Conservation (phyloP, 768 basidiomycete species). For the Russula ochroleuca region DNA sequence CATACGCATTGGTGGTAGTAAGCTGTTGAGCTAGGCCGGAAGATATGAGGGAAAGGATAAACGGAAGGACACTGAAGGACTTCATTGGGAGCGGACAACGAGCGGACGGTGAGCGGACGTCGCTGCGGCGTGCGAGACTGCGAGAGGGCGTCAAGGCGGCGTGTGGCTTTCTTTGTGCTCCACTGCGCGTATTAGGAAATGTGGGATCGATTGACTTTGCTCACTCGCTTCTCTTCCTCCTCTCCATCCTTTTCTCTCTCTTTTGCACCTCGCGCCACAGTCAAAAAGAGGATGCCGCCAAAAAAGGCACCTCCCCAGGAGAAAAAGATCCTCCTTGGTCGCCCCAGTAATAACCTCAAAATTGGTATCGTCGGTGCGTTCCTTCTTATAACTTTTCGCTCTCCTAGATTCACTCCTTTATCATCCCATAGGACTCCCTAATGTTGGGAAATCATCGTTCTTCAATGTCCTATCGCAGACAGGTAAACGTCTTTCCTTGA, state of each 20-base stretch:
- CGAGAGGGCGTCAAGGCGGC: too few relatives aligned
- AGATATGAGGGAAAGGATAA: slow-evolving; percentile 28
- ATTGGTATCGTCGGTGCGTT: slow-evolving; percentile 95
- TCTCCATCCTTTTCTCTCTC: slow-evolving; percentile 39
- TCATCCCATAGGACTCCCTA: slow-evolving; percentile 66
- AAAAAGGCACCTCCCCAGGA: slow-evolving; percentile 74
- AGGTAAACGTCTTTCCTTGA: slow-evolving; percentile 45
- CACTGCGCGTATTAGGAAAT: slow-evolving; percentile 16
- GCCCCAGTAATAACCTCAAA: slow-evolving; percentile 96
- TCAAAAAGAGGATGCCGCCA: slow-evolving; percentile 81
- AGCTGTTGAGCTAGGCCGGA: slow-evolving; percentile 34
- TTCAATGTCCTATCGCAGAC: slow-evolving; percentile 95
- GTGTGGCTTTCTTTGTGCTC: too few relatives aligned
- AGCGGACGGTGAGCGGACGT: background rate
- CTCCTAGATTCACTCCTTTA: background rate
- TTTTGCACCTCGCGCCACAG: slow-evolving; percentile 32
- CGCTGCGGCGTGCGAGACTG: background rate
- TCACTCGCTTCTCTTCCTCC: background rate
- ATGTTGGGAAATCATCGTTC: slow-evolving; percentile 99
- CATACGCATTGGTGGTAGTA: slow-evolving; percentile 49
- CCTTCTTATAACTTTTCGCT: slow-evolving; percentile 27
- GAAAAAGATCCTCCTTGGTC: slow-evolving; percentile 84
- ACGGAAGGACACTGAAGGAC: slow-evolving; percentile 14
- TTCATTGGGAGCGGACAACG: slow-evolving; percentile 6
- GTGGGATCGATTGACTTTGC: slow-evolving; percentile 28